Percentiles rank a stretch among this genome's conserved stretches.
phyloP scores from a whole-genome alignment of 768 basidiomycete genomes.

The Panaeolus papilionaceus region DNA sequence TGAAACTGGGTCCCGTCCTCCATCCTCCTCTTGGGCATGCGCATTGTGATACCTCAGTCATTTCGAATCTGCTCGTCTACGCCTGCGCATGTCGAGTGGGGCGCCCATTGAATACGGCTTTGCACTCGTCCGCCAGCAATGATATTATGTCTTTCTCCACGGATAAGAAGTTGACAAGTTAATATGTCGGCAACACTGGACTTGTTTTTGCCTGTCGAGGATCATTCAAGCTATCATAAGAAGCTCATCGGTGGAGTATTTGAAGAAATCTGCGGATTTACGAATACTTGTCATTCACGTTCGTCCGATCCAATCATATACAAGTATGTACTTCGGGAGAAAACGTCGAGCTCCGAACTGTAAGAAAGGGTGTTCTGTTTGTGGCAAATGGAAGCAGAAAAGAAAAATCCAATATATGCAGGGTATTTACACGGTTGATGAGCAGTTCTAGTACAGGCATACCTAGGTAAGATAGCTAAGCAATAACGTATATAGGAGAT shows the following conservation, averaged over 20 bases:
- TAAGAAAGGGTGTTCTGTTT: conserved; percentile 6
- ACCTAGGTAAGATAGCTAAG: conserved; percentile 10
- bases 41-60: neutral
- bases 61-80: conserved; percentile 8
- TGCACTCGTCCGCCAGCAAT: neutral
- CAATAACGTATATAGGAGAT: conserved; percentile 10
- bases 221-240: conserved; percentile 13
- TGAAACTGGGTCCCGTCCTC: neutral
- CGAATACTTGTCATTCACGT: conserved; percentile 11
- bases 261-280: conserved; percentile 12
- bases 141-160: neutral
- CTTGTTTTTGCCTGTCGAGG: conserved; percentile 3
- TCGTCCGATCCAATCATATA: conserved; percentile 10
- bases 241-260: conserved; percentile 2
- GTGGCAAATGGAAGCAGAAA: conserved; percentile 6
- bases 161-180: conserved; percentile 2
- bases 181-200: neutral
- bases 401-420: conserved; percentile 7
- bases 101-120: neutral
- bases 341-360: conserved; percentile 11
- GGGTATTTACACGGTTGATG: conserved; percentile 14
- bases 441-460: conserved; percentile 9
- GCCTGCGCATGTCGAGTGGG: neutral
- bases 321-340: conserved; percentile 5
- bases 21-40: neutral